These are phyloP conservation scores for Podila epigama DNA, from an alignment of 192 early-diverging fungal species.

Conservation along the genomic window DNA sequence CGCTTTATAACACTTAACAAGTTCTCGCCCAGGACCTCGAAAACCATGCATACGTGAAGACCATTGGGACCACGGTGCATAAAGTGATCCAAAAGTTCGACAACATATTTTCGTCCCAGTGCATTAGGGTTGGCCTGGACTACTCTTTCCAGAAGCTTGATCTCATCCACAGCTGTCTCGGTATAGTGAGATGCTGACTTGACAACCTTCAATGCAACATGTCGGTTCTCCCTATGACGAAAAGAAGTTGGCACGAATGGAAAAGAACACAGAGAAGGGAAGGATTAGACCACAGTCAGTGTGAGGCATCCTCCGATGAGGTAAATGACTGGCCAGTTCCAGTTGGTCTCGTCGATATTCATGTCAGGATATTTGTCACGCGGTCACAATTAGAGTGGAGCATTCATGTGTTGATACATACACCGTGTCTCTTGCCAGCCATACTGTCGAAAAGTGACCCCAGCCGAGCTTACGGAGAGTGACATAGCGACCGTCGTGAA, in stretches of 20 bases:
- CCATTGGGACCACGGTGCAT: slow-evolving; percentile 89
- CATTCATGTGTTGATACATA: slow-evolving; percentile 34
- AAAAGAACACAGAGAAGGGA: no score
- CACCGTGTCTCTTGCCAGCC: slow-evolving; percentile 87
- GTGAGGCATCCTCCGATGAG: no score
- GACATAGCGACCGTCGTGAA: slow-evolving; percentile 83
- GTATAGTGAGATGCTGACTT: slow-evolving; percentile 96
- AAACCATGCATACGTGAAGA: slow-evolving; percentile 94
- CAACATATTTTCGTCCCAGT: slow-evolving; percentile 72
- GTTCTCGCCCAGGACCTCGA: slow-evolving; percentile 97
- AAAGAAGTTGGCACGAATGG: neutral
- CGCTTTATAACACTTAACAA: slow-evolving; percentile 87
- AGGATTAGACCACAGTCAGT: no score
- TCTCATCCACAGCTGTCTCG: slow-evolving; percentile 95
- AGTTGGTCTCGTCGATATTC: no score
- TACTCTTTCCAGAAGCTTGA: slow-evolving; percentile 88
- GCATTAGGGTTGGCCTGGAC: slow-evolving; percentile 67
- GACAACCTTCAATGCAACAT: slow-evolving; percentile 97
- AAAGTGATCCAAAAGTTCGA: slow-evolving; percentile 93
- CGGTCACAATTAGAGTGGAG: no score
- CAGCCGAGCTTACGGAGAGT: slow-evolving; percentile 96
- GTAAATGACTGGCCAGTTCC: no score
- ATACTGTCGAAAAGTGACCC: slow-evolving; percentile 99
- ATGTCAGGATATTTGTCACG: no score
- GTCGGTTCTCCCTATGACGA: slow-evolving; percentile 63